These are phyloP conservation scores for Sugiyamaella grinbergsii DNA, from an alignment of 1,139 yeast genomes.

Conservation along the genomic window DNA sequence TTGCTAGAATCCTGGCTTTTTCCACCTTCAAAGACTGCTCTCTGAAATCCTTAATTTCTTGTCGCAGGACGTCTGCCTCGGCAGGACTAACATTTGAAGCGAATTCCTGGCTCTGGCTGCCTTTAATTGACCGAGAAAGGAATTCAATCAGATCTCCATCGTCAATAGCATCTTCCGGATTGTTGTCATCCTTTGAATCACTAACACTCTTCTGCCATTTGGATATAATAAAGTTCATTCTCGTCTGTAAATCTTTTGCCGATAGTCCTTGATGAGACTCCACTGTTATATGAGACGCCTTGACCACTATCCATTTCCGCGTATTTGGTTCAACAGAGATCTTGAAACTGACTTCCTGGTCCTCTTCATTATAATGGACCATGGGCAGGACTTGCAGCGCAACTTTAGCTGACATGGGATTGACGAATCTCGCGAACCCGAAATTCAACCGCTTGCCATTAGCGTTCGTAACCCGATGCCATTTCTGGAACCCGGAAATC, in stretches of 20 bases:
- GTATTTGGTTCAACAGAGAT: slow-evolving; percentile 18
- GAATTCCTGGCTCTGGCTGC: slow-evolving; percentile 12
- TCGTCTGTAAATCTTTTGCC: slow-evolving; percentile 3
- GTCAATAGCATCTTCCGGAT: slow-evolving; percentile 9
- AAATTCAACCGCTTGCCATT: slow-evolving; percentile 30
- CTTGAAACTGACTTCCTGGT: background rate
- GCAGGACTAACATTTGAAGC: slow-evolving; percentile 31
- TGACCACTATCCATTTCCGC: slow-evolving; percentile 11
- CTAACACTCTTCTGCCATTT: slow-evolving; percentile 9
- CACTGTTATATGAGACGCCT: slow-evolving; percentile 8
- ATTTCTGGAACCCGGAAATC: slow-evolving; percentile 34
- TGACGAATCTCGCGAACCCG: slow-evolving; percentile 34
- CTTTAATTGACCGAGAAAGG: slow-evolving; percentile 13
- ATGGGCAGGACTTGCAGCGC: slow-evolving; percentile 33
- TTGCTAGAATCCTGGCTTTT: slow-evolving; percentile 31
- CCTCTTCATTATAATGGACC: slow-evolving; percentile 21
- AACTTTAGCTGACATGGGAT: slow-evolving; percentile 30
- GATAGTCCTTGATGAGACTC: slow-evolving; percentile 8
- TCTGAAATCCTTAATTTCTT: slow-evolving; percentile 41
- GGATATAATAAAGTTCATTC: slow-evolving; percentile 7
- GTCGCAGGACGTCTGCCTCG: slow-evolving; percentile 35
- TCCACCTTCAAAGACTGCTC: slow-evolving; percentile 37
- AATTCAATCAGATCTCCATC: slow-evolving; percentile 18
- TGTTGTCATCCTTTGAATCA: slow-evolving; percentile 4
- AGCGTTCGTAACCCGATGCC: slow-evolving; percentile 30